These are phyloP conservation scores for Botrytis porri DNA, from an alignment of 2,329 filamentous ascomycete genomes.

Conservation along the genomic window DNA sequence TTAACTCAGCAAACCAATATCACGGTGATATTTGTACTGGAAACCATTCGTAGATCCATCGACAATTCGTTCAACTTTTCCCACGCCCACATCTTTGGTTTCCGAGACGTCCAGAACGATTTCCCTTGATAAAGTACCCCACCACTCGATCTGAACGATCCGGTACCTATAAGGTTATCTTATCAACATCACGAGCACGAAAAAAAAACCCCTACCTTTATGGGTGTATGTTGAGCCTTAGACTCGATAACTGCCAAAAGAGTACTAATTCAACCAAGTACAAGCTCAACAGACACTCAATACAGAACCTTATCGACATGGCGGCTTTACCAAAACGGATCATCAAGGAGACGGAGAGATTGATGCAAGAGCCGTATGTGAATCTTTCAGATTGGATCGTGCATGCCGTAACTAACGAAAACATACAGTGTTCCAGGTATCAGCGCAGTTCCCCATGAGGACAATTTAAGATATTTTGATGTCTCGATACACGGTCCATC, in stretches of 20 bases:
- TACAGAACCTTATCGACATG: constrained; percentile 42
- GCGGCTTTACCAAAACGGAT: constrained; percentile 95
- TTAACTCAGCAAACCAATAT: not conserved
- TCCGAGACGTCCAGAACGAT: not conserved
- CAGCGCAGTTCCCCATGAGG: constrained; percentile 90
- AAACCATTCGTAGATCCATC: not conserved
- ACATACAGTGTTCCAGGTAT: constrained; percentile 81
- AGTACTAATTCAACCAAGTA: not conserved
- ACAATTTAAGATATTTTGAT: constrained; percentile 97
- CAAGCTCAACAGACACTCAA: not conserved
- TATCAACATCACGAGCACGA: constrained; percentile 16
- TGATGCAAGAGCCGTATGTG: constrained; percentile 81
- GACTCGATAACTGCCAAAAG: constrained; percentile 1
- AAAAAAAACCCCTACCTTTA: not conserved
- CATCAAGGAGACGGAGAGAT: constrained; percentile 95
- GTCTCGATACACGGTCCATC: constrained; percentile 92
- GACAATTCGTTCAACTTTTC: not conserved
- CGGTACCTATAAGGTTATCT: constrained; percentile 12
- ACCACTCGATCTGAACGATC: constrained; percentile 10
- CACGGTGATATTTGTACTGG: not conserved
- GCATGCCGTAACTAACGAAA: constrained; percentile 21
- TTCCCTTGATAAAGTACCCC: not conserved
- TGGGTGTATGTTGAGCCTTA: not conserved
- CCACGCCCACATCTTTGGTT: not conserved
- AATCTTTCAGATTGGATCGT: not conserved